Conservation (phyloP, 768 basidiomycete species). For the Albatrellus ellisii region DNA sequence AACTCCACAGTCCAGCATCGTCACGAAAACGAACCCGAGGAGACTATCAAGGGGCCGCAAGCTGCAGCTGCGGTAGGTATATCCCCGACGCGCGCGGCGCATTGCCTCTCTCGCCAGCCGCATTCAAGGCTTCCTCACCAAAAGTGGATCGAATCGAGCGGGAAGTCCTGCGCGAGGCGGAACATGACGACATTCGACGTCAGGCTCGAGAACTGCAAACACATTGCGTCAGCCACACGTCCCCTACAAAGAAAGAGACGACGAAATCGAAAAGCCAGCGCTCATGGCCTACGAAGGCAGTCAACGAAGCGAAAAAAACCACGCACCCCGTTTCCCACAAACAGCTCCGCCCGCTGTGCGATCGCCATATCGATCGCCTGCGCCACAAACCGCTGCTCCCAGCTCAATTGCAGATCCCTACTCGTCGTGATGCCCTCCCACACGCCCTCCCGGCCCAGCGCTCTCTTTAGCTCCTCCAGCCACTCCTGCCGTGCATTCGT, state of each 20-base stretch:
- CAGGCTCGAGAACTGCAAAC: slow-evolving; percentile 10
- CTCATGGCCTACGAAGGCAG: too few species aligned
- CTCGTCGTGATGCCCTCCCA: slow-evolving; percentile 21
- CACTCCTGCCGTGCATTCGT: slow-evolving; percentile 31
- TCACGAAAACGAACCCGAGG: too few species aligned
- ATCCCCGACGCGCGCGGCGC: too few species aligned
- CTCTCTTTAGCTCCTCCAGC: slow-evolving; percentile 25
- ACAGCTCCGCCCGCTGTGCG: slow-evolving; percentile 30
- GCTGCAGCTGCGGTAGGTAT: too few species aligned
- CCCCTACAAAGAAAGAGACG: too few species aligned
- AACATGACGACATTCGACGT: slow-evolving; percentile 11
- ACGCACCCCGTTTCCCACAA: slow-evolving; percentile 40
- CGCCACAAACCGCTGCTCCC: slow-evolving; percentile 29
- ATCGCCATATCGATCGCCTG: slow-evolving; percentile 39
- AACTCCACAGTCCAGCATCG: too few species aligned
- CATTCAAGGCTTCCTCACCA: slow-evolving; percentile 6
- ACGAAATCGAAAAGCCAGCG: too few species aligned
- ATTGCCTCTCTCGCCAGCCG: too few species aligned
- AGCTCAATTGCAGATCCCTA: slow-evolving; percentile 26
- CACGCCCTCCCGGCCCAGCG: slow-evolving; percentile 15
- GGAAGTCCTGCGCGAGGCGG: slow-evolving; percentile 4
- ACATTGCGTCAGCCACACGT: neutral
- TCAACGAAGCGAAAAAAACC: too few species aligned
- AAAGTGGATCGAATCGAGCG: slow-evolving; percentile 4
- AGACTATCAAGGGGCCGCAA: too few species aligned